Base-by-base conservation (phyloP, 306 rosid species). In the Pterocarpus santalinus region DNA sequence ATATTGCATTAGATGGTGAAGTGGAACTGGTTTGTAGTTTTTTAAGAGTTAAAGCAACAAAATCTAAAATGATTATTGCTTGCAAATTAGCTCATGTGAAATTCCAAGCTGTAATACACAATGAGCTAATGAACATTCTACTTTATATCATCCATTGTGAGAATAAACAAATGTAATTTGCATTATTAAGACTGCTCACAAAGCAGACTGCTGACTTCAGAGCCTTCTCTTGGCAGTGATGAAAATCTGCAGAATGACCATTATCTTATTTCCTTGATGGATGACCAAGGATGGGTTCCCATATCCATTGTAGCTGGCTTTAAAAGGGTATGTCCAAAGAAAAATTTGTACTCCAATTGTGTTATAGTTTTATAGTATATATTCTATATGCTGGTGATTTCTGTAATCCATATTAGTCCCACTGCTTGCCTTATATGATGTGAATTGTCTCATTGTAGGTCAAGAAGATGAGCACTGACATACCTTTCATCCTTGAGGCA, bases 251-350 rank as follows among this genome's bases (percentile, higher is more conserved):
- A 89, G 90, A 81, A 38, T 73, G 99, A 95, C 47, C 89, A 44
- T 70, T 93, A 86, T 85, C 86, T 95, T 71, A 88, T 90, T 73
- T 88, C 92, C 78, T 74, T 93, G 90, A 95, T 95, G 99, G 97
- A 95, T 85, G 91, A 87, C 77, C 92, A 93, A 86, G 99, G 99
- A 82, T 91, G 98, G 97, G 97, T 93, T 79, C 87, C 92, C 56
- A 87, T 95, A 81, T 82, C 90, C 49, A 79, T 52, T 34, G 84
- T 95, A 76, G 97, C 98, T 4, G 94, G 66, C 81, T 95, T 95
- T 83, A 95, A 93, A 85, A 91, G 99, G 96, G 99, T 95, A 86
- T 73, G 87, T 73, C 57, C 32, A 17, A 46, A 60, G 41, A 63
- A 75, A 17, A n/a, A 71, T 75, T 65, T 82, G 35, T 69, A 32